Percentiles rank a stretch among this genome's conserved stretches.
Evolutionary conservation across 495 filamentous ascomycete species (phyloP).

Genomic region (Platismatia glauca): DNA sequence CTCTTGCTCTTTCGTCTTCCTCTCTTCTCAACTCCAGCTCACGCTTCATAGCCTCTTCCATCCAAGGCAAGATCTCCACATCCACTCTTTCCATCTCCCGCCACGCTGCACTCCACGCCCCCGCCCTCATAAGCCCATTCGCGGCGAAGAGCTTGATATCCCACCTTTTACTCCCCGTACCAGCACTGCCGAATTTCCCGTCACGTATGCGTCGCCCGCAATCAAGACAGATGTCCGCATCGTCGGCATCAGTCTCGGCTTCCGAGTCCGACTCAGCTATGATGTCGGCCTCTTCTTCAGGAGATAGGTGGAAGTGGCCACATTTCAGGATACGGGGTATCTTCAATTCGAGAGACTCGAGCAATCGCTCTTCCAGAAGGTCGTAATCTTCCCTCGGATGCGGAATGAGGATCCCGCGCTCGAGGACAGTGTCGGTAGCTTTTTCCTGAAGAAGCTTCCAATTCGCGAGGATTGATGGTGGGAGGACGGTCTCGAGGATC

Average conservation of each 20-base stretch:
- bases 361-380: conserved; percentile 79
- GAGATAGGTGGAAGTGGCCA: conserved; percentile 54
- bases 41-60: conserved; percentile 45
- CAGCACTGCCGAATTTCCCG: conserved; percentile 23
- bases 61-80: conserved; percentile 74
- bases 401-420: conserved; percentile 75
- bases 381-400: conserved; percentile 90
- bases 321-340: conserved; percentile 64
- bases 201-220: conserved; percentile 27
- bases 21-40: conserved; percentile 38
- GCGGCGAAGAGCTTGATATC: conserved; percentile 84
- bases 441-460: conserved; percentile 72
- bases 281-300: conserved; percentile 34
- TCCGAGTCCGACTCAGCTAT: conserved; percentile 24
- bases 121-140: conserved; percentile 85
- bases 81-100: conserved; percentile 96
- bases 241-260: conserved; percentile 35
- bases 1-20: conserved; percentile 34
- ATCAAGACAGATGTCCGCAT: conserved; percentile 36
- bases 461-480: conserved; percentile 52
- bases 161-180: conserved; percentile 50
- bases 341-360: conserved; percentile 77
- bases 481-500: conserved; percentile 49
- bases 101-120: conserved; percentile 91
- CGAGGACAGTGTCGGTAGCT: conserved; percentile 65